A percentile compares a stretch with the other conserved stretches of the same genome.
phyloP scores from a whole-genome alignment of 169 alveolate genomes.

The Plasmodium gonderi region DNA sequence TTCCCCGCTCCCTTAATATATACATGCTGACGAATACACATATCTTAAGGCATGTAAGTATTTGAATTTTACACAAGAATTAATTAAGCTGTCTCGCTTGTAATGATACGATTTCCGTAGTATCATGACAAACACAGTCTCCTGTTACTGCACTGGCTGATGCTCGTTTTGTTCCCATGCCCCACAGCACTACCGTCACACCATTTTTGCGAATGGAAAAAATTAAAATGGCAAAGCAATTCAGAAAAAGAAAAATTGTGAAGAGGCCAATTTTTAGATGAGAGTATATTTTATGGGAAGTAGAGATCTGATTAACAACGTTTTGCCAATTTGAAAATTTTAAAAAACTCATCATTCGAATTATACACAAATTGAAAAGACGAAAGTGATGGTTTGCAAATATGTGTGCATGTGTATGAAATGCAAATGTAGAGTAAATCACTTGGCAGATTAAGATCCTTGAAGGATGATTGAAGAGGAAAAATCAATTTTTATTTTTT shows the following conservation, averaged over 20 bases:
- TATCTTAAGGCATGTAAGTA: too few species aligned
- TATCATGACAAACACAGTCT: too few species aligned
- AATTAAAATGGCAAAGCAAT: too few species aligned
- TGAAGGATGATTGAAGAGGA: neutral
- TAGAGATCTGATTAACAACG: neutral
- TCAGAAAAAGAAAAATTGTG: neutral
- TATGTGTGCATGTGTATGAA: neutral
- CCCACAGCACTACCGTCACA: too few species aligned
- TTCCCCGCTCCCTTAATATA: neutral
- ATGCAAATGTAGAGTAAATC: neutral
- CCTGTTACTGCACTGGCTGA: too few species aligned
- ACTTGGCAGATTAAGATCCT: neutral
- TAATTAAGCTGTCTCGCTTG: too few species aligned
- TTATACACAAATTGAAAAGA: neutral
- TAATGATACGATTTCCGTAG: too few species aligned
- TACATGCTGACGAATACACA: too few species aligned
- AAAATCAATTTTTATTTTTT: slow-evolving; percentile 41
- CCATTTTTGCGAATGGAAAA: too few species aligned
- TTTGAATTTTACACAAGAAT: too few species aligned
- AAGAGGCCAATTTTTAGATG: neutral
- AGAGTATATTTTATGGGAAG: neutral
- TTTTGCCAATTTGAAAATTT: neutral
- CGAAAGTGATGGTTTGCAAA: neutral
- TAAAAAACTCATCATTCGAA: neutral
- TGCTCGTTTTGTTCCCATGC: too few species aligned